Evolutionary conservation across 2,329 filamentous ascomycete species (phyloP).

Genomic region (Tothia fuscella): DNA sequence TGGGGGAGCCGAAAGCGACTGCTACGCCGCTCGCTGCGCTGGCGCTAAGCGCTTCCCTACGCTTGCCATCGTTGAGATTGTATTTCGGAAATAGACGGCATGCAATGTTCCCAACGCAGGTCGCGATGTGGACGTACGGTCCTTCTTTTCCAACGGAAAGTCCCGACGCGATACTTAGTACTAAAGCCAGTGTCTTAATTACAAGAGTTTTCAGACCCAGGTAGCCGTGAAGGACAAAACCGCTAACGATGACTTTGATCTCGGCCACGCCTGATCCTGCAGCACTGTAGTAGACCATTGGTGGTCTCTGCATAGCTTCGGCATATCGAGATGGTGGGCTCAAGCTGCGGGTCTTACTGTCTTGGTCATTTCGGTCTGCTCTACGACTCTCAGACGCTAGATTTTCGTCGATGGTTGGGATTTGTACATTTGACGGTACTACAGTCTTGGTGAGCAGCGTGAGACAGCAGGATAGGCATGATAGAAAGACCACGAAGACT

Average conservation of each 20-base stretch:
- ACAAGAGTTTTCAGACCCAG: constrained; percentile 77
- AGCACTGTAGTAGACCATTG: constrained; percentile 91
- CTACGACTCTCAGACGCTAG: constrained; percentile 54
- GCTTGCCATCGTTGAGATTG: constrained; percentile 84
- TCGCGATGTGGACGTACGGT: constrained; percentile 93
- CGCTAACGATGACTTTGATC: constrained; percentile 94
- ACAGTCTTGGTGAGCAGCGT: constrained; percentile 88
- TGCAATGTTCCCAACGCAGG: constrained; percentile 88
- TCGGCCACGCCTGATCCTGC: constrained; percentile 94
- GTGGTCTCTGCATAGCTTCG: constrained; percentile 37
- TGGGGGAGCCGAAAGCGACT: constrained; percentile 85
- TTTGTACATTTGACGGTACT: constrained; percentile 75
- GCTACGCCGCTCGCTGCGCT: constrained; percentile 85
- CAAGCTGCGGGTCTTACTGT: constrained; percentile 27
- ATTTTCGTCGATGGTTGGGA: constrained; percentile 87
- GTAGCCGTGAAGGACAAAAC: constrained; percentile 93
- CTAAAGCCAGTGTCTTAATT: constrained; percentile 70
- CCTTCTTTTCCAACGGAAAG: constrained; percentile 91
- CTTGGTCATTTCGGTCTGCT: constrained; percentile 33
- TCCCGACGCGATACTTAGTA: constrained; percentile 84
- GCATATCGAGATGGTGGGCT: constrained; percentile 30
- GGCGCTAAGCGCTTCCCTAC: constrained; percentile 85
- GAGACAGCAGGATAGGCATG: constrained; percentile 61
- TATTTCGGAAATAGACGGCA: constrained; percentile 94
- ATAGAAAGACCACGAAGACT: constrained; percentile 55